Conservation (phyloP, 331 rosid genomes). For the Erythrophleum ivorense region DNA sequence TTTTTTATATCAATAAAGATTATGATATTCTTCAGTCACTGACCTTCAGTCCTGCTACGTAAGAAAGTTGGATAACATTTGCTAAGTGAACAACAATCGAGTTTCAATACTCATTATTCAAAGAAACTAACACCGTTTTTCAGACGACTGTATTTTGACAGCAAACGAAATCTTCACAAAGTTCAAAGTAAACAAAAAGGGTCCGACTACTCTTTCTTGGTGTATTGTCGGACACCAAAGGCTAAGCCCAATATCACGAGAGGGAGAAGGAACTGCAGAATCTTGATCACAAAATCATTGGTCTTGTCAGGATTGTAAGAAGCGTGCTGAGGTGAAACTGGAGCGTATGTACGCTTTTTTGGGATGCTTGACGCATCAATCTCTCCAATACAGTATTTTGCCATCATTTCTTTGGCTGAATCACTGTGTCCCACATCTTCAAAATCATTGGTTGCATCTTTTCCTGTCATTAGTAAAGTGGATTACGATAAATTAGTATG, state of each 20-base stretch:
- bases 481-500: neutral
- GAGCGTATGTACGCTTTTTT: constrained; percentile 48
- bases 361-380: constrained; percentile 80
- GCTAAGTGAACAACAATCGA: constrained; percentile 34
- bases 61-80: constrained; percentile 37
- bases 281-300: constrained; percentile 72
- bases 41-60: constrained; percentile 23
- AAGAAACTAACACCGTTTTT: constrained; percentile 42
- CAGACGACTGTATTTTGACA: constrained; percentile 32
- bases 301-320: constrained; percentile 65
- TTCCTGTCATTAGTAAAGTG: constrained; percentile 58
- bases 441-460: constrained; percentile 90
- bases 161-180: constrained; percentile 38
- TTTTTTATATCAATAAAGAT: constrained; percentile 21
- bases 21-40: constrained; percentile 15
- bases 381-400: constrained; percentile 77
- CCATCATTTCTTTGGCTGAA: constrained; percentile 90
- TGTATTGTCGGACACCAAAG: constrained; percentile 76
- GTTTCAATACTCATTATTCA: constrained; percentile 40
- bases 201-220: constrained; percentile 74
- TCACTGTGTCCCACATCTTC: constrained; percentile 98
- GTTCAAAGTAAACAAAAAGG: constrained; percentile 25
- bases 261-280: constrained; percentile 87
- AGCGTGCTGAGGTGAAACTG: constrained; percentile 53
- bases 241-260: constrained; percentile 88